Base-by-base conservation (phyloP, 2,329 filamentous ascomycete genomes). In the Colletotrichum sp. region DNA sequence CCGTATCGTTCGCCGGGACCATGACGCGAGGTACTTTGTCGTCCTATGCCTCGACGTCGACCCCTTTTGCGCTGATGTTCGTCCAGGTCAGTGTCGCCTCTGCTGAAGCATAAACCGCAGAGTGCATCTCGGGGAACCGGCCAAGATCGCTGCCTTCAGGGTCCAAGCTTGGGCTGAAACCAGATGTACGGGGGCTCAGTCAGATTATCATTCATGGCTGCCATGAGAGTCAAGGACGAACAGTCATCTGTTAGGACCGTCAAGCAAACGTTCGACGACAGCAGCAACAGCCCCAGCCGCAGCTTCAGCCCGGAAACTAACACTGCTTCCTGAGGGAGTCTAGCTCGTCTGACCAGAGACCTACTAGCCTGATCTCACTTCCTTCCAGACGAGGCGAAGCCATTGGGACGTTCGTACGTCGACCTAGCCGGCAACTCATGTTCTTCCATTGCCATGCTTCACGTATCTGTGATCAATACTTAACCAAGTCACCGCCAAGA, bases 111-210 rank as follows among this genome's bases (percentile, higher is more conserved):
- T 73, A 48, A 34, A 52, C 28, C 26, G 13, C 34, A 34, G 56
- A 36, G 13, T 26, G 43, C 70, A 58, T 48, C 58, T 48, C 28
- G 13, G 64, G 56, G 48, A 36, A 32, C 43, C 65, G 28, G 64
- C 70, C 70, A 68, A 65, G 58, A 73, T 73, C 64, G 58, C 65
- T 73, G 56, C 48, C 70, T 66, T 38, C 74, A 70, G 66, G 66
- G 71, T 66, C 66, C 55, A 75, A 75, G 74, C 74, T 71, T 71
- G 74, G 52, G 52, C 71, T 76, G 74, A 75, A 76, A 76, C 74
- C 61, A 52, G 61, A 38, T 73, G 58, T 65, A 28, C 30, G 36
- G 71, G 70, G 74, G 66, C 65, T 61, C 61, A 66, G 66, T 71
- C 61, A 62, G 32, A 55, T 60, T 32, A 28, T 66, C 66, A 66